Base-by-base conservation (phyloP, 805 yeast species). In the Kodamaea sagamina region DNA sequence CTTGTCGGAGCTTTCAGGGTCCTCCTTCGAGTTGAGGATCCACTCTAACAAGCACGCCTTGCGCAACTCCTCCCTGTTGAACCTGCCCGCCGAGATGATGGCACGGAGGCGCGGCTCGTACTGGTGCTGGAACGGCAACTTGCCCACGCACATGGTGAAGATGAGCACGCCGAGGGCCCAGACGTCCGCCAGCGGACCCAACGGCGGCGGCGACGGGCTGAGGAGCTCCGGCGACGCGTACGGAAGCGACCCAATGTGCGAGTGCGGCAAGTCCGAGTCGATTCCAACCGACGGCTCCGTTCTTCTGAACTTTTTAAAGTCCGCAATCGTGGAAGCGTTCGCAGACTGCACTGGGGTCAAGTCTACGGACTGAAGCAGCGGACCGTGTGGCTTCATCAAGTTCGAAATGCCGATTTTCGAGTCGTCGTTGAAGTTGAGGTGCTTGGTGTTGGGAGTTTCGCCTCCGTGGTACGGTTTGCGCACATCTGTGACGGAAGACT, bases 141-240 rank as follows among this genome's bases (percentile, higher is more conserved):
- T 78, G 0, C 95, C 90, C 17, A 80, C 75, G 21, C 82, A 63
- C 78, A 89, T 76, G 1, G 95, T 81, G 61, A 79, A 89, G 3
- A 84, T 53, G 49, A 86, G 65, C 0, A 89, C 86, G 3, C 97
- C 98, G 35, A 86, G 72, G 0, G 97, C 95, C 97, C 97, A 90
- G 4, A 87, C 75, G 63, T 90, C 98, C 1, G 90, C 83, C 29
- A 79, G 67, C 2, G 86, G 82, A 2, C 84, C 84, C 43, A 78
- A 56, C 47, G 82, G 68, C 55, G 81, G 68, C 4, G 89, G 86
- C 34, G 72, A 71, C 1, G 86, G 83, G 31, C 70, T 67, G 31
- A 89, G 65, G 12, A 89, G 70, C 58, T 90, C 97, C 0, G 98
- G 98, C 0, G 96, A 79, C 0, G 97, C 95, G 60, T 89, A 90